Evolutionary conservation across 148 eudicot genomes (phyloP).

Genomic region (Mesembryanthemum crystallinum): DNA sequence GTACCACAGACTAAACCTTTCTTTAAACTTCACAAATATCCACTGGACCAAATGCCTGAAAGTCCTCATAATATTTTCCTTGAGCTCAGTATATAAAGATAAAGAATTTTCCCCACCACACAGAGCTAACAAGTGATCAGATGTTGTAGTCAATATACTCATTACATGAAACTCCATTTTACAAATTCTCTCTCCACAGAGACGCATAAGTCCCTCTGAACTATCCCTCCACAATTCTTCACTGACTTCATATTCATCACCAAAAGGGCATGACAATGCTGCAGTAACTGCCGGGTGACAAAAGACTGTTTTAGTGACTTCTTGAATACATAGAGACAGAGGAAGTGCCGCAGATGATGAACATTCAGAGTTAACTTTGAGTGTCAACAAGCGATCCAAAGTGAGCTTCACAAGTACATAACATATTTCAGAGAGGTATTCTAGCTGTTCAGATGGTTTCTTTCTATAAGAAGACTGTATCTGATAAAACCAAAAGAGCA

Average conservation of each 20-base stretch:
- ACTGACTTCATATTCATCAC: slow-evolving; percentile 28
- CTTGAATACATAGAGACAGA: slow-evolving; percentile 28
- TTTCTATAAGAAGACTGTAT: slow-evolving; percentile 39
- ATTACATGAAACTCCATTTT: slow-evolving; percentile 44
- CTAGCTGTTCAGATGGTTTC: slow-evolving; percentile 40
- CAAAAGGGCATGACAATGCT: slow-evolving; percentile 49
- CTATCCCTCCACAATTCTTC: slow-evolving; percentile 37
- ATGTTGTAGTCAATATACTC: slow-evolving; percentile 46
- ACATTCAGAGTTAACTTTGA: slow-evolving; percentile 32
- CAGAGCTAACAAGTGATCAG: slow-evolving; percentile 37
- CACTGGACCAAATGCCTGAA: slow-evolving; percentile 40
- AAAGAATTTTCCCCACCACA: slow-evolving; percentile 25
- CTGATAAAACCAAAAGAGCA: slow-evolving; percentile 75
- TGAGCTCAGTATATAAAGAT: slow-evolving; percentile 26
- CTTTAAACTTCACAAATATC: slow-evolving; percentile 44
- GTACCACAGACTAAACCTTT: slow-evolving; percentile 44
- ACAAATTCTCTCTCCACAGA: slow-evolving; percentile 43
- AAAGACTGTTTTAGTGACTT: slow-evolving; percentile 58
- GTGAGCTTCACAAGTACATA: slow-evolving; percentile 43
- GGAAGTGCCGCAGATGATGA: slow-evolving; percentile 20
- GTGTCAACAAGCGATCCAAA: slow-evolving; percentile 34
- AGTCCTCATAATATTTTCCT: slow-evolving; percentile 32
- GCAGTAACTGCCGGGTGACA: slow-evolving; percentile 59
- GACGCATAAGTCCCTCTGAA: slow-evolving; percentile 34
- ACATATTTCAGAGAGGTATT: slow-evolving; percentile 49